A percentile compares a stretch with the other conserved stretches of the same genome.
Conservation (phyloP, 2,329 filamentous ascomycete species). For the Lachnellula subtilissima region DNA sequence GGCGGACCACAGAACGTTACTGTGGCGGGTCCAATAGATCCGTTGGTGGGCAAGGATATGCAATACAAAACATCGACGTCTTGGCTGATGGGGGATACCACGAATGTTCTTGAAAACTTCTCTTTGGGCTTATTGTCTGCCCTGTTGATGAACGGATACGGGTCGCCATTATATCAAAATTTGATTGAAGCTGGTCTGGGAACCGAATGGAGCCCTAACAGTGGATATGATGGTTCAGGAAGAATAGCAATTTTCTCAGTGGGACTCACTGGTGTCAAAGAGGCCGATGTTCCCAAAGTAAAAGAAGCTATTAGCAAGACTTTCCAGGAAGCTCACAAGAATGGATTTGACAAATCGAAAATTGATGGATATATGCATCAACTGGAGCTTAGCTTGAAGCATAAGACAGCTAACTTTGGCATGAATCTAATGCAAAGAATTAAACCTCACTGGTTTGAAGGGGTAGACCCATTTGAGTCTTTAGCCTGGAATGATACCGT, state of each 20-base stretch:
- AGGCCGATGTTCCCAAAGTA: constrained; percentile 72
- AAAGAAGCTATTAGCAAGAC: constrained; percentile 70
- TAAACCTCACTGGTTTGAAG: constrained; percentile 92
- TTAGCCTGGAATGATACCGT: constrained; percentile 90
- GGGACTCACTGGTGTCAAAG: constrained; percentile 82
- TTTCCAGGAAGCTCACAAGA: constrained; percentile 62
- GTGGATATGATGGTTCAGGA: constrained; percentile 78
- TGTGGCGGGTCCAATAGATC: constrained; percentile 77
- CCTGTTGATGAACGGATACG: constrained; percentile 87
- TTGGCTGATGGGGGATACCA: constrained; percentile 82
- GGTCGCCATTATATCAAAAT: constrained; percentile 84
- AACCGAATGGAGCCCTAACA: constrained; percentile 91
- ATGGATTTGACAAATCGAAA: constrained; percentile 84
- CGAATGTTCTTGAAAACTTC: constrained; percentile 82
- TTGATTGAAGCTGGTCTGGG: constrained; percentile 87
- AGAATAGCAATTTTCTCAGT: constrained; percentile 81
- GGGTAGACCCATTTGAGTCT: constrained; percentile 84
- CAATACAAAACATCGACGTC: constrained; percentile 93
- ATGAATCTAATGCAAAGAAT: constrained; percentile 85
- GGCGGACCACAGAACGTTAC: constrained; percentile 64
- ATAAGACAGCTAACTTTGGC: constrained; percentile 94
- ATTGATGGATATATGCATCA: constrained; percentile 93
- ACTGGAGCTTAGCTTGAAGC: constrained; percentile 85
- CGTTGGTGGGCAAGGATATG: constrained; percentile 76
- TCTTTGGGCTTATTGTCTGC: constrained; percentile 77